Base-by-base conservation (phyloP, 805 yeast genomes). In the Ogataea polymorpha region DNA sequence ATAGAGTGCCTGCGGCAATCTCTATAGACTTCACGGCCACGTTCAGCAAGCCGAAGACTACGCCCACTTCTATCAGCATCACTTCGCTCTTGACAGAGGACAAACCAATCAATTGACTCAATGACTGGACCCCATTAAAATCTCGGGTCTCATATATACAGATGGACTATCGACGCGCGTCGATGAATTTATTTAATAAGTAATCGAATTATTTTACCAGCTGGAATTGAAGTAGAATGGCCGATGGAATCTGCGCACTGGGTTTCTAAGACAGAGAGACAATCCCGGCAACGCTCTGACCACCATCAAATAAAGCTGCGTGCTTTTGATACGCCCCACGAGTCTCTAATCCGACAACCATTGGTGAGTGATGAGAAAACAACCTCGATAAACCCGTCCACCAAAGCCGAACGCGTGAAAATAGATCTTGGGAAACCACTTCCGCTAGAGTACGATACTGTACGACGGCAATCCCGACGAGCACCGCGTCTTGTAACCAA, bases 361-460 rank as follows among this genome's bases (percentile, higher is more conserved):
- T 15, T 29, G 28, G 27, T 27, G 9, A 37, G 33, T 16, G 42
- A 41, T 11, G 49, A 44, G 20, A 42, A 44, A 18, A 37, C 45
- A 1, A 42, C 42, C 31, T 26, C 23, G 28, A 18, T 25, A 28
- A 26, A 11, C 6, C 21, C 48, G 9, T 12, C n/a, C 26, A 20
- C 13, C 18, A 31, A 29, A 31, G 23, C 35, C 24, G 27, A 39
- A 36, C 36, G 27, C 23, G 23, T 35, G 3, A 42, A 39, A 21
- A 35, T 44, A 5, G 53, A 50, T 13, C 39, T 56, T 18, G 62
- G 62, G 3, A 46, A 48, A 28, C 63, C 63, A 2, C 37, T 58
- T 20, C 63, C 63, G 5, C 41, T 58, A 23, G 39, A 44, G 3
- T 58, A 58, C 29, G 14, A 41, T 10, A 18, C 35, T 28, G 15